Evolutionary conservation across 2,329 filamentous ascomycete species (phyloP).

Genomic region (Aspergillus sp.): DNA sequence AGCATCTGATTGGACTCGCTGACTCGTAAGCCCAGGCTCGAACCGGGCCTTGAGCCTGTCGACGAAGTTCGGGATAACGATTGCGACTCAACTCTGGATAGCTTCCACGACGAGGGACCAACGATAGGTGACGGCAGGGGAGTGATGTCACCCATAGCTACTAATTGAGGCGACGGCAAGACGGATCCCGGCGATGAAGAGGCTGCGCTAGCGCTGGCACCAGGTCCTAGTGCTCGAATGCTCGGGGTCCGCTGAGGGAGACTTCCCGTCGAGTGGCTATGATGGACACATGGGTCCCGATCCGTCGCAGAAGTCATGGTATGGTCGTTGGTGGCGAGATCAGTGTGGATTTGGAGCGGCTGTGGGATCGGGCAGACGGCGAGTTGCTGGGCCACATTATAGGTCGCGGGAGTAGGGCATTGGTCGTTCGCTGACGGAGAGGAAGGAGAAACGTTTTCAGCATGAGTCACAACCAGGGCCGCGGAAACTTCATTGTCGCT

Average conservation of each 20-base stretch:
- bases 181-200: conserved; percentile 53
- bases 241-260: conserved; percentile 37
- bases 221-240: conserved; percentile 30
- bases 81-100: conserved; percentile 49
- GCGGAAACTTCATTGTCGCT: conserved; percentile 10
- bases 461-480: conserved; percentile 7
- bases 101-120: conserved; percentile 26
- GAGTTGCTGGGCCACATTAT: conserved; percentile 5
- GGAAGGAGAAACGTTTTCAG: conserved; percentile 5
- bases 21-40: conserved; percentile 24
- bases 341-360: conserved; percentile 28
- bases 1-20: conserved; percentile 29
- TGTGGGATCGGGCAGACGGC: conserved; percentile 6
- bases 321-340: conserved; percentile 17
- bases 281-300: conserved; percentile 26
- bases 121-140: conserved; percentile 66
- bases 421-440: conserved; percentile 4
- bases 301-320: conserved; percentile 22
- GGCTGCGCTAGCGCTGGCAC: conserved; percentile 31
- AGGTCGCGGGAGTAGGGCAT: conserved; percentile 3
- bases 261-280: conserved; percentile 34
- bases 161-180: conserved; percentile 63
- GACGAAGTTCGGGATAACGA: conserved; percentile 36
- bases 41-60: conserved; percentile 28
- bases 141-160: conserved; percentile 69